Base-by-base conservation (phyloP, 1,284 basidiomycete genomes). In the Pseudozyma tsukubaensis region DNA sequence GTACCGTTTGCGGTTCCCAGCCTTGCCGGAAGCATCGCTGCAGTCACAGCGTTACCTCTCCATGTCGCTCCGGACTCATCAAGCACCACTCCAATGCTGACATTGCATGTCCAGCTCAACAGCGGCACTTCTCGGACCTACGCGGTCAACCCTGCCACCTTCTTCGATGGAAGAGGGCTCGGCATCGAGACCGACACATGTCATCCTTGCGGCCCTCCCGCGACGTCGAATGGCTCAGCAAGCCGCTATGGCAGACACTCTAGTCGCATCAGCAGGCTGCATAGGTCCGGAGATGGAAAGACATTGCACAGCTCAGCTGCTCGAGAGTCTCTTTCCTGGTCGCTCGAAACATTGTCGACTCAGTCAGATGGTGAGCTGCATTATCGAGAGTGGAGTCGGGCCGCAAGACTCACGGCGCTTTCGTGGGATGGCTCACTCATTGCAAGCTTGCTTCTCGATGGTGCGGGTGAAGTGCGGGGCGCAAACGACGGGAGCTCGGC, bases 131-230 rank as follows among this genome's bases (percentile, higher is more conserved):
- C 57, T 14, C 40, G 49, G 10, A 47, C 65, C 18, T 69, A 70
- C 43, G 48, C 64, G 1, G 37, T 81, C 54, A 73, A 70, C 35
- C 76, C 78, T 14, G 57, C 77, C 7, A 55, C 55, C 11, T 76
- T 80, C 50, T 78, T 80, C 39, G 78, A 80, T 24, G 77, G 76
- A 2, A 40, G 68, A 39, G 77, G 74, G 8, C 16, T 8, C 10
- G 78, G 78, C 3, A 68, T 79, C 12, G 49, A 54, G n/a, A 24
- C 39, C 12, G 61, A 65, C 42, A 19, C 32, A 3, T 50, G 50
- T 11, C 72, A 70, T 62, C 72, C 72, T 16, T 66, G 65, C 43
- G 59, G 62, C 11, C 58, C 72, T 2, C 61, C 59, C n/a, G 5
- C 48, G 6, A 32, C 39, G 21, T 12, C 32, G 13, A 16, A n/a